These are phyloP conservation scores for Paratrypanosoma confusum DNA, from an alignment of 208 protist genomes.

Conservation along the genomic window DNA sequence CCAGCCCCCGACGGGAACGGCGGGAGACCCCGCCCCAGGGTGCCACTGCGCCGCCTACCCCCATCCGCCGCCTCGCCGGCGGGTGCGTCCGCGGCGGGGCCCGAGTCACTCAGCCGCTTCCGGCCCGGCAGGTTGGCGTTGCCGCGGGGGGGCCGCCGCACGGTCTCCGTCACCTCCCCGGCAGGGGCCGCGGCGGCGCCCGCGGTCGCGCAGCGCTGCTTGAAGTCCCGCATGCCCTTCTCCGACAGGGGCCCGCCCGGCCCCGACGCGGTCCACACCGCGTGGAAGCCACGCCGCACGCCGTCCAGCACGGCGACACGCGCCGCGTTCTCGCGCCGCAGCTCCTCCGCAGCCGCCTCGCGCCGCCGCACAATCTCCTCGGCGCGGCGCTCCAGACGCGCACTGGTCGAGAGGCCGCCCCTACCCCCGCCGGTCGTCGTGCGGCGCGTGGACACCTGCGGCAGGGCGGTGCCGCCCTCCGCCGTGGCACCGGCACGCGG, in stretches of 20 bases:
- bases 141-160: neutral
- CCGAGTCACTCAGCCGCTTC: conserved; percentile 2
- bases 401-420: too few relatives aligned
- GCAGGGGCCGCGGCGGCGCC: conserved; percentile 3
- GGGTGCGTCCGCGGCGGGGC: neutral
- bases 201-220: conserved; percentile 6
- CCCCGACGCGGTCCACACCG: conserved; percentile 40
- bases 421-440: neutral
- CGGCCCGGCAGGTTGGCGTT: neutral
- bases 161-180: neutral
- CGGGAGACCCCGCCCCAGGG: too few relatives aligned
- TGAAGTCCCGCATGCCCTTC: conserved; percentile 4
- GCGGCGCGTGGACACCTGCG: neutral
- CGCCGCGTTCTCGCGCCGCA: conserved; percentile 3
- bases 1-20: too few relatives aligned
- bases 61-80: neutral
- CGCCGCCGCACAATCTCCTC: conserved; percentile 17
- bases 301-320: conserved; percentile 11
- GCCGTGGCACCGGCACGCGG: neutral
- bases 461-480: neutral
- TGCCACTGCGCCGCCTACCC: too few relatives aligned
- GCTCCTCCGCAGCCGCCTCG: conserved; percentile 6
- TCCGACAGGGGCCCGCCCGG: conserved; percentile 46
- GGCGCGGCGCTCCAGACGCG: too few relatives aligned
- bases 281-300: conserved; percentile 36